Conservation (phyloP, 2,329 filamentous ascomycete species). For the Pseudogymnoascus sp. region DNA sequence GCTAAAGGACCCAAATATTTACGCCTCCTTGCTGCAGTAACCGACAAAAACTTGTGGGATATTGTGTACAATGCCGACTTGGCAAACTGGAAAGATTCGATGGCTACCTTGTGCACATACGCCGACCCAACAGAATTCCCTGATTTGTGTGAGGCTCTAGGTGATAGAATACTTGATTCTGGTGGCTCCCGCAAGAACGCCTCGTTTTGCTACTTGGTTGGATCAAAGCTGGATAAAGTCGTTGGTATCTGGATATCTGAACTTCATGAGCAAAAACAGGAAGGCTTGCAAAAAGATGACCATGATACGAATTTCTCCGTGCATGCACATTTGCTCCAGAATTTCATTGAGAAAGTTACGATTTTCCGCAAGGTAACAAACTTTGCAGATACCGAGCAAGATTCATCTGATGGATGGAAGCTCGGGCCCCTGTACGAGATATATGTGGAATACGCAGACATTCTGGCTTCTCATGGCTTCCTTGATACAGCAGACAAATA, state of each 20-base stretch:
- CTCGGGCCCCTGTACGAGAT: slow-evolving; percentile 82
- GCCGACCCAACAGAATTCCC: slow-evolving; percentile 86
- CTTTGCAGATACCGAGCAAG: slow-evolving; percentile 72
- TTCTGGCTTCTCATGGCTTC: slow-evolving; percentile 83
- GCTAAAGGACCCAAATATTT: slow-evolving; percentile 82
- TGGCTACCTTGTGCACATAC: slow-evolving; percentile 93
- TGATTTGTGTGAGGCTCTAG: slow-evolving; percentile 88
- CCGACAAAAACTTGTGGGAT: slow-evolving; percentile 96
- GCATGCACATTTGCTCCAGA: slow-evolving; percentile 79
- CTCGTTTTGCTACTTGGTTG: slow-evolving; percentile 91
- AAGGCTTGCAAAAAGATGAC: slow-evolving; percentile 58
- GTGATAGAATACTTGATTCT: slow-evolving; percentile 79
- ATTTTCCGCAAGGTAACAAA: slow-evolving; percentile 92
- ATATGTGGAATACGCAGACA: slow-evolving; percentile 94
- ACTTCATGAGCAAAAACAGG: slow-evolving; percentile 74
- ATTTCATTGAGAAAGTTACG: slow-evolving; percentile 96
- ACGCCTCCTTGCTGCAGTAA: slow-evolving; percentile 80
- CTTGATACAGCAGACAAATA: slow-evolving; percentile 84
- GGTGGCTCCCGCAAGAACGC: slow-evolving; percentile 71
- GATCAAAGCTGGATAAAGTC: slow-evolving; percentile 95
- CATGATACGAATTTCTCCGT: slow-evolving; percentile 83
- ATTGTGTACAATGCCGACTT: slow-evolving; percentile 94
- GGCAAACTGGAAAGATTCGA: slow-evolving; percentile 90
- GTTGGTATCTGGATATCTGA: slow-evolving; percentile 90
- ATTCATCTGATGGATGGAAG: slow-evolving; percentile 75